Base-by-base conservation (phyloP, 2,329 filamentous ascomycete genomes). In the Lachnellula cervina region DNA sequence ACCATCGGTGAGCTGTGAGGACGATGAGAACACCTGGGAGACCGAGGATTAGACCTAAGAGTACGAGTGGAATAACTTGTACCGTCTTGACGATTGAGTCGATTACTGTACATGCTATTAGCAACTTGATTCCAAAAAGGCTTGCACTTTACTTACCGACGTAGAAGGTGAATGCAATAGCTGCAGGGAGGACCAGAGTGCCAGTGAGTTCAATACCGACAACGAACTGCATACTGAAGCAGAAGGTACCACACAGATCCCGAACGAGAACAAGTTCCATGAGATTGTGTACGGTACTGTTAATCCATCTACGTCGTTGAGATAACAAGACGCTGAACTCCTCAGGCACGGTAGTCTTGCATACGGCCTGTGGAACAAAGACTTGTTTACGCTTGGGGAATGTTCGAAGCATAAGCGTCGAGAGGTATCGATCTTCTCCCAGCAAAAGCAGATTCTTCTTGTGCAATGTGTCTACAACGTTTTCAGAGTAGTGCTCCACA, bases 171-270 rank as follows among this genome's bases (percentile, higher is more conserved):
- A 99, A 99, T 3, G 89, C 87, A 70, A 99, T 97, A 63, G 95
- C 95, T 47, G 94, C 95, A 2, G 94, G 94, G 21, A 99, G 80
- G 11, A 99, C 94, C 52, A 99, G 79, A 1, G 95, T 99, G 66
- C 94, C 94, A 54, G 97, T 82, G 54, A 99, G 80, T 74, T 99
- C 94, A 68, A 99, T 89, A 71, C 92, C 96, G 60, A 99, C 88
- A 62, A 99, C 87, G 70, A 99, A 99, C 74, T 99, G 94, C 94
- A 99, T 99, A 73, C 90, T 96, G 79, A 99, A 99, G 79, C 95
- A 99, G 77, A 99, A 99, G 3, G 94, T 99, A 63, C 94, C 94
- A 70, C 94, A 99, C 16, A 99, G 82, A 76, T 99, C 94, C 62
- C 92, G 85, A 45, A 99, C 95, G 35, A 99, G 82, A 51, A 97